Evolutionary conservation across 2,329 filamentous ascomycete species (phyloP), one percentile per base, ranked within the genome.

Genomic region (Fusarium equiseti): DNA sequence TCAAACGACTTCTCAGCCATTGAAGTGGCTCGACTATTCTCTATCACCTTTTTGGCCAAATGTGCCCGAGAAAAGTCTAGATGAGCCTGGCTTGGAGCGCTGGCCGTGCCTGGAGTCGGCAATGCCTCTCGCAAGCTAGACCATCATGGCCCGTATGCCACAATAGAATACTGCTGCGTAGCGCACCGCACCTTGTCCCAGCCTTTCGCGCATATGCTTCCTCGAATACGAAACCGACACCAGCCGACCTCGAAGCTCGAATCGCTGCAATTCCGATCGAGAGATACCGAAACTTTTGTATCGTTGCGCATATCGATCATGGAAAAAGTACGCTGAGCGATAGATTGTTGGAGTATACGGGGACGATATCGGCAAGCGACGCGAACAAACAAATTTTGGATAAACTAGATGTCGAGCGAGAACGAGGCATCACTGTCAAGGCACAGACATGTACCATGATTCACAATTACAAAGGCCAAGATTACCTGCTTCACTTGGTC

Each of bases 371-470:
- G 74, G 88, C 92, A 0, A 94, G 94, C 65, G 87, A 84, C 63
- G 87, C 87, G 52, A 97, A 98, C 80, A 97, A 97, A 83, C 96
- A 99, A 85, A 93, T 98, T 68, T 85, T 99, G 70, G 96, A 99
- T 82, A 98, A 97, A 80, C 88, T 99, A 38, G 96, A 99, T 79
- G 96, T 99, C 59, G 96, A 99, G 83, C 88, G 96, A 54, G 94
- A 98, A 81, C 89, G 96, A 42, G 96, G 96, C 67, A 99, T 99
- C 79, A 99, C 96, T 0, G 96, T 99, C 79, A 99, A 99, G 84
- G 96, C 96, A 59, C 96, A 99, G 84, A 98, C 96, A 61, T 98
- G 96, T 82, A 96, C 92, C 59, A 99, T 99, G 96, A 88, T 99
- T 55, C 97, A 98, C 84, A 94, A 92, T 29, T 86, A 97, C 82